A percentile compares a stretch with the other conserved stretches of the same genome.
phyloP scores from a whole-genome alignment of 2,329 filamentous ascomycete genomes.

The Diaporthe citrichinensis region DNA sequence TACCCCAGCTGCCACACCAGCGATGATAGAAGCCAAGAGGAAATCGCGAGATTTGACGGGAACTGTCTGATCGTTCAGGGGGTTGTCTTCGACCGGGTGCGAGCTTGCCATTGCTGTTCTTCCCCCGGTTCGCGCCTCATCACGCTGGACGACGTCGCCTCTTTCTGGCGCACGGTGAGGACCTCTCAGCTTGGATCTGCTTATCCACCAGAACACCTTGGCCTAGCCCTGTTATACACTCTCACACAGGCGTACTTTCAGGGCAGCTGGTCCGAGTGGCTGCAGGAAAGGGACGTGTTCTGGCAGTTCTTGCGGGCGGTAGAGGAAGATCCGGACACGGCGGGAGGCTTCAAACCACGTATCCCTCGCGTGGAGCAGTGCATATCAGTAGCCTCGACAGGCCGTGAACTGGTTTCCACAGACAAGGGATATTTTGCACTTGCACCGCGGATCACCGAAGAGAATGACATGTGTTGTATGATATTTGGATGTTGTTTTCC shows the following conservation, averaged over 20 bases:
- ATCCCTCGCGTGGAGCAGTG: neutral
- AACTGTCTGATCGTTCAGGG: neutral
- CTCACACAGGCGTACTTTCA: neutral
- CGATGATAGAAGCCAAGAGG: neutral
- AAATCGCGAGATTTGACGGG: neutral
- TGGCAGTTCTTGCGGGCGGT: neutral
- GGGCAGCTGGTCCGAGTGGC: neutral
- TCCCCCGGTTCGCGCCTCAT: neutral
- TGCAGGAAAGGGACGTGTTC: neutral
- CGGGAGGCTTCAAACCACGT: too few species aligned
- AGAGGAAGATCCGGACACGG: neutral
- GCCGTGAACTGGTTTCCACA: neutral
- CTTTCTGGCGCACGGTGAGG: neutral
- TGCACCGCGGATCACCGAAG: neutral
- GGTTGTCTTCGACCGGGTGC: neutral
- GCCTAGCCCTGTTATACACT: neutral
- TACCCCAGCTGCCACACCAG: neutral
- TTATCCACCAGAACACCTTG: neutral
- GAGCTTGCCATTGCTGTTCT: too few species aligned
- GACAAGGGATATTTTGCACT: slow-evolving; percentile 12
- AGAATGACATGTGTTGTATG: neutral
- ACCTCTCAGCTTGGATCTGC: neutral
- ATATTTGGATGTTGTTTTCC: neutral
- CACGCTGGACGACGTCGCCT: neutral
- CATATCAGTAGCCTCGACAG: neutral